Base-by-base conservation (phyloP, 2,329 filamentous ascomycete species). In the Hypomyces rosellus region DNA sequence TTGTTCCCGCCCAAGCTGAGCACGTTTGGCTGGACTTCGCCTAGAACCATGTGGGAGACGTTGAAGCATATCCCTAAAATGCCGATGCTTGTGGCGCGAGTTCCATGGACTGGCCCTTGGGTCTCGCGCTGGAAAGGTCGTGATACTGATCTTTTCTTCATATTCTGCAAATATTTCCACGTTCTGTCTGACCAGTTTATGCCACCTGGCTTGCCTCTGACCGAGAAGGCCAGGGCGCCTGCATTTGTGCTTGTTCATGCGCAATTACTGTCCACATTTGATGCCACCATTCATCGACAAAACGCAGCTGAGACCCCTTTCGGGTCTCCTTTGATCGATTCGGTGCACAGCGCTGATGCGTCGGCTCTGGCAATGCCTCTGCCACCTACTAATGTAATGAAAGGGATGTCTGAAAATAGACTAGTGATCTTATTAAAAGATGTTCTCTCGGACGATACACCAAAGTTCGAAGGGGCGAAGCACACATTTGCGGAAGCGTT, bases 41-140 rank as follows among this genome's bases (percentile, higher is more conserved):
- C 74, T 5, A 75, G 69, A 50, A 58, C 62, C 3, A 66, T 77
- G 58, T 73, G 70, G 53, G 63, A 77, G 73, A 66, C 73, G 72
- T 73, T 96, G 41, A 85, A 82, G 54, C 81, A 82, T 55, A 78
- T 82, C 1, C 77, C 84, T 8, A 76, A 74, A 54, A 72, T 85
- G 48, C 85, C 89, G 1, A 65, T 90, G 37, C 79, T 84, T 30
- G 81, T 86, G 5, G 77, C 82, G 30, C 82, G 85, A 56, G 84
- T 95, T n/a, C 75, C 84, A 40, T 96, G 91, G 90, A 82, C 86
- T 60, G 88, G 89, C 1, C 83, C 84, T 1, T 96, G 91, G 91
- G 74, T 88, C 7, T 81, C 86, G 37, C 82, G 89, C 54, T 96
- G 91, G 91, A 85, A 82, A 54, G 91, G 91, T 13, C 82, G 84